Evolutionary conservation across 192 early-diverging fungal species (phyloP), one percentile per base, ranked within the genome.

Genomic region (Gaertneriomyces sp.): DNA sequence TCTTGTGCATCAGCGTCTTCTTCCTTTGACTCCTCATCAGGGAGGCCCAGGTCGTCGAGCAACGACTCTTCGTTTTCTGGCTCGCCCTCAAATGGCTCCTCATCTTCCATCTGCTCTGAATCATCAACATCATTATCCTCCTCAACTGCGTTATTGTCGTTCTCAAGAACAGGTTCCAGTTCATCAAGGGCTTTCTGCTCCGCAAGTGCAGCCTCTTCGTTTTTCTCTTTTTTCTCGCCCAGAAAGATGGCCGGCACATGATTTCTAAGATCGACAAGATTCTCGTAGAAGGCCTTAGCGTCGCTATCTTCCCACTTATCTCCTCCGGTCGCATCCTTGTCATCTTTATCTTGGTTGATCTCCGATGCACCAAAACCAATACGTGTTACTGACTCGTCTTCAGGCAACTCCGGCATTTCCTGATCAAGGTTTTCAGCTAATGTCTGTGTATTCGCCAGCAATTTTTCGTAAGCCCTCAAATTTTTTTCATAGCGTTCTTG

Each of bases 281-380:
- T 79, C 66, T 96, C 93, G 68, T 98, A 99, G 72, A 99, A 96
- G 50, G 79, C 74, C 49, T 88, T 82, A 25, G 88, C 87, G 45
- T 98, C 96, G 25, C 98, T 93, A 68, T 97, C 93, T 67, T 98
- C 95, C 91, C 95, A 99, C 17, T 87, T 72, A 25, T 85, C 86
- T 45, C 64, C 60, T 33, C 41, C 64, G 1, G 51, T 12, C 0
- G 49, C 10, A 45, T 77, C 71, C 74, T 57, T 17, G 0, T 66
- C 64, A 38, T 66, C 53, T 17, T 25, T 9, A 7, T 66, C 53
- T 7, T 45, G 49, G 25, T 40, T 12, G 8, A 44, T 43, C 6
- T 77, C 71, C 11, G 64, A 63, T 45, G 82, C 77, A 17, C 59
- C 61, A 58, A 79, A 75, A 0, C 57, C 56, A 17, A 75, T 66